These are phyloP conservation scores for Trifolium pratense DNA, from an alignment of 306 rosid genomes.

Conservation along the genomic window DNA sequence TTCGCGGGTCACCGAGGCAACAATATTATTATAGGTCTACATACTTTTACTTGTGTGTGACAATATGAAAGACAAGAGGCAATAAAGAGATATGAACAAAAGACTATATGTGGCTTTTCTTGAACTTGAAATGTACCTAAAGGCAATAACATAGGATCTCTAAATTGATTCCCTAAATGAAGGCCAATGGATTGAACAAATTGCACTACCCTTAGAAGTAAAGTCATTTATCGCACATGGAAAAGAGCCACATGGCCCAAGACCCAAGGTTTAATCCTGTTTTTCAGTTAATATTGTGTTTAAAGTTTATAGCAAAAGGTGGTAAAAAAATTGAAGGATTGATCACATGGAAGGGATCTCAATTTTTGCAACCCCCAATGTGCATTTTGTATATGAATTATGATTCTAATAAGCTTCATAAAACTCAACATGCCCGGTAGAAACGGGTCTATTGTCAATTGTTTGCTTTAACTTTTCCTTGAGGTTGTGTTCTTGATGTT, in stretches of 20 bases:
- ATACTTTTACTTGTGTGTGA: slow-evolving; percentile 22
- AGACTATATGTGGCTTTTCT: slow-evolving; percentile 42
- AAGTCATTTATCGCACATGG: slow-evolving; percentile 65
- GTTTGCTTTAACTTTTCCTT: slow-evolving; percentile 36
- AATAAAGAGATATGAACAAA: slow-evolving; percentile 34
- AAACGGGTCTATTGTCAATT: slow-evolving; percentile 44
- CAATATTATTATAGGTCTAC: slow-evolving; percentile 4
- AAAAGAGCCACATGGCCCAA: slow-evolving; percentile 51
- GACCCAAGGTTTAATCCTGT: slow-evolving; percentile 42
- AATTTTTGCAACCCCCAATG: slow-evolving; percentile 54
- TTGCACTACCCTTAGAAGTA: slow-evolving; percentile 43
- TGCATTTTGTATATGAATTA: slow-evolving; percentile 27
- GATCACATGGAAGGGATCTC: slow-evolving; percentile 49
- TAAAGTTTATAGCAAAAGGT: slow-evolving; percentile 17
- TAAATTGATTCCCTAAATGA: slow-evolving; percentile 47
- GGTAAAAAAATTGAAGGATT: slow-evolving; percentile 30
- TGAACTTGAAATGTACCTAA: slow-evolving; percentile 58
- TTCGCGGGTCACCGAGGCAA: no score
- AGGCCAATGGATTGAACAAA: slow-evolving; percentile 49
- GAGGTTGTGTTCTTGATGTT: no score
- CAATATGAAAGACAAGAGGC: slow-evolving; percentile 35
- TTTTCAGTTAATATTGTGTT: slow-evolving; percentile 46
- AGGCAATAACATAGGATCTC: slow-evolving; percentile 56
- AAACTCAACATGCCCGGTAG: slow-evolving; percentile 37
- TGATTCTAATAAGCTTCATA: slow-evolving; percentile 19